These are phyloP conservation scores for Trapa incisa DNA, from an alignment of 345 rosid genomes.

Conservation along the genomic window DNA sequence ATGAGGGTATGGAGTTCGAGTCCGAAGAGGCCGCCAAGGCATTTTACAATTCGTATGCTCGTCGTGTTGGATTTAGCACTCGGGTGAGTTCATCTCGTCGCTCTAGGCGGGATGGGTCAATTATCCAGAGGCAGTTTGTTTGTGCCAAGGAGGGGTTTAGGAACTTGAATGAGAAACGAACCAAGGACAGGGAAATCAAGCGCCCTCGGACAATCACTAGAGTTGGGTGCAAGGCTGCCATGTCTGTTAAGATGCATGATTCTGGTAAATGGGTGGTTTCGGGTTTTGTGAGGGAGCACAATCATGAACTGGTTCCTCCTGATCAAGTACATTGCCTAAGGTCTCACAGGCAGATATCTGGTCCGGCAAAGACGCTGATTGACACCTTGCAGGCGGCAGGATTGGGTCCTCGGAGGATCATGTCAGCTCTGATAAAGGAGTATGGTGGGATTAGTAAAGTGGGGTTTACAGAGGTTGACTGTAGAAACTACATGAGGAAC, in stretches of 20 bases:
- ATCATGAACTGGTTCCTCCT: slow-evolving; percentile 36
- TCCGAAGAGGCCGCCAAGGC: slow-evolving; percentile 50
- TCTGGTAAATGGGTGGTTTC: slow-evolving; percentile 42
- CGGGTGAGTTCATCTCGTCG: slow-evolving; percentile 49
- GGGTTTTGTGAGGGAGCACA: slow-evolving; percentile 27
- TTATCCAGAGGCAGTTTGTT: slow-evolving; percentile 40
- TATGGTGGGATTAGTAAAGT: slow-evolving; percentile 42
- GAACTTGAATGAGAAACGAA: slow-evolving; percentile 34
- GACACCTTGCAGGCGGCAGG: slow-evolving; percentile 46
- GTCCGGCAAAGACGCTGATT: slow-evolving; percentile 36
- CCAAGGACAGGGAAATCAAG: slow-evolving; percentile 39
- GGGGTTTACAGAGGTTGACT: slow-evolving; percentile 40
- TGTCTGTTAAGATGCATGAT: slow-evolving; percentile 37
- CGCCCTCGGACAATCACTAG: slow-evolving; percentile 32
- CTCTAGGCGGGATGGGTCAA: slow-evolving; percentile 43
- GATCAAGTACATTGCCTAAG: slow-evolving; percentile 40
- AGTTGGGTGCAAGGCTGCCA: slow-evolving; percentile 34
- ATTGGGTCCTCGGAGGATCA: slow-evolving; percentile 37
- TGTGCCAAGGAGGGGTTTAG: slow-evolving; percentile 46
- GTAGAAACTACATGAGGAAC: slow-evolving; percentile 40
- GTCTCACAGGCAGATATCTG: slow-evolving; percentile 37
- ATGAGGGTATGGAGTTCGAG: slow-evolving; percentile 45
- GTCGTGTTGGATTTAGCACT: slow-evolving; percentile 47
- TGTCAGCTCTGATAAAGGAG: slow-evolving; percentile 38
- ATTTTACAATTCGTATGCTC: slow-evolving; percentile 41